Evolutionary conservation across 2,329 filamentous ascomycete genomes (phyloP).

Genomic region (Pseudocercospora cruenta): DNA sequence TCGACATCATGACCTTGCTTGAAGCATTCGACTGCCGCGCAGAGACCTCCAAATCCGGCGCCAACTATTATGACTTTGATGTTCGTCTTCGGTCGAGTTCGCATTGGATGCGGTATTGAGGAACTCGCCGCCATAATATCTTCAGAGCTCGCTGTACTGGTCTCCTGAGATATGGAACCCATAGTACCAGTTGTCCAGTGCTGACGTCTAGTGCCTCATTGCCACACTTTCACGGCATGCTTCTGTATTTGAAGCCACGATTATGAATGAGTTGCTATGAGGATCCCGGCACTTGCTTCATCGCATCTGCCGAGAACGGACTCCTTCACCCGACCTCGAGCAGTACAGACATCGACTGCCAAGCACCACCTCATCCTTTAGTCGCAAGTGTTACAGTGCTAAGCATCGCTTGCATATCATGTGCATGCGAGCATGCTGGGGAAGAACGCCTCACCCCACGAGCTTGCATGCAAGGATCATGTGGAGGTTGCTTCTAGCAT

Average conservation of each 20-base stretch:
- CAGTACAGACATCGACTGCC: neutral
- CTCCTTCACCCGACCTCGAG: neutral
- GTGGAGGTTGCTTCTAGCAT: neutral
- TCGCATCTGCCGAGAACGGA: neutral
- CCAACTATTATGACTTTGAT: slow-evolving; percentile 27
- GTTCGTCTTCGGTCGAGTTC: neutral
- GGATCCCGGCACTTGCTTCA: neutral
- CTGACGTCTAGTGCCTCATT: neutral
- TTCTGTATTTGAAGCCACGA: neutral
- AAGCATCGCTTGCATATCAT: neutral
- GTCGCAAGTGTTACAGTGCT: neutral
- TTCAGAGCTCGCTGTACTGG: neutral
- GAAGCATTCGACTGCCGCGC: slow-evolving; percentile 24
- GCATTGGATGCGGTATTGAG: neutral
- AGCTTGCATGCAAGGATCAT: neutral
- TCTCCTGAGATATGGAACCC: neutral
- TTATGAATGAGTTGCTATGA: neutral
- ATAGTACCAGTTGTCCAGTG: neutral
- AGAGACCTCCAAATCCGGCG: slow-evolving; percentile 22
- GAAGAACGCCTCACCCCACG: neutral
- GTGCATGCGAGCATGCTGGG: neutral
- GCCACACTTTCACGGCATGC: neutral
- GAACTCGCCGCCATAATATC: no score
- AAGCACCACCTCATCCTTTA: neutral
- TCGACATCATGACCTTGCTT: slow-evolving; percentile 25